Evolutionary conservation across 1,139 yeast species (phyloP), one percentile per base, ranked within the genome.

Genomic region (Sugiyamaella castrensis): DNA sequence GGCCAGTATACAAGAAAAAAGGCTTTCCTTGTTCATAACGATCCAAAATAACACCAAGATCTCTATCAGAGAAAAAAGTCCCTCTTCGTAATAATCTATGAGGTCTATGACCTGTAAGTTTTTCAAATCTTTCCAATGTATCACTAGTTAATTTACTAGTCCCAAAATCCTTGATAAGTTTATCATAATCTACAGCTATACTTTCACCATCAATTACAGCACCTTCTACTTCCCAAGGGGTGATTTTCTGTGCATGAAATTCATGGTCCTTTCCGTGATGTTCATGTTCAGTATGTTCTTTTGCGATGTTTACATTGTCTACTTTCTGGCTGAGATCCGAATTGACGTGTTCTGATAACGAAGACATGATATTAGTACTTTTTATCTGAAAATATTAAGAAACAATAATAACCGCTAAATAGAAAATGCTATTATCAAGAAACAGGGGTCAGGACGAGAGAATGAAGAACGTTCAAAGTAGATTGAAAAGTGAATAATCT

Each of bases 141-240:
- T 86, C 97, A 35, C 75, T 71, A 12, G 81, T 75, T 60, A 92
- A 82, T 46, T 76, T 74, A 56, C 74, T 81, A 43, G 98, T 91
- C 57, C 99, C 99, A 64, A 92, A 92, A 66, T 87, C 88, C 56
- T 75, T 73, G 59, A 88, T 85, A 59, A 92, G 76, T 70, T 87
- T 87, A 54, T 86, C 92, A 69, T 92, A 92, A 71, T 92, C 97
- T 57, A 92, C 91, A 31, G 82, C 91, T 66, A 85, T 89, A 16
- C 86, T 80, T 63, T 84, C 75, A 43, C 99, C 99, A 62, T 89
- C 95, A 46, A 87, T 96, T 41, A 91, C 95, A 3, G 98, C 98
- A 53, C 98, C 99, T 70, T 87, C 96, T 27, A 94, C 99, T 66
- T 92, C 98, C 98, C 98, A 92, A 41, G 98, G 98, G 0, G 98